Percentiles rank a stretch among this genome's conserved stretches.
These are phyloP conservation scores for Neopestalotiopsis sp. DNA, from an alignment of 2,329 filamentous ascomycete genomes.

Conservation along the genomic window DNA sequence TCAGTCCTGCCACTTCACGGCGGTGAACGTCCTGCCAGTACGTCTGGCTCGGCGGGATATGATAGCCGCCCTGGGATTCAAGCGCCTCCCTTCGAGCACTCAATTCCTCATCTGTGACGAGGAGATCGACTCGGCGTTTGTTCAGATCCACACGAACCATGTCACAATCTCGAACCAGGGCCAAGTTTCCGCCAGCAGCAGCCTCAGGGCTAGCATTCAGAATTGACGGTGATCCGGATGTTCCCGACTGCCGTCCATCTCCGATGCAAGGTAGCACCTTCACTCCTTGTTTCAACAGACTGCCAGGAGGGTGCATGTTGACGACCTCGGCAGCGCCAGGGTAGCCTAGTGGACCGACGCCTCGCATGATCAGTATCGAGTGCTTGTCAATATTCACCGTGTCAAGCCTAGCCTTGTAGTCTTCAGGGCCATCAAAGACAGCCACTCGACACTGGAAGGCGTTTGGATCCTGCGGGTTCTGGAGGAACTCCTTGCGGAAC, in stretches of 20 bases:
- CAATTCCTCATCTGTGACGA: constrained; percentile 48
- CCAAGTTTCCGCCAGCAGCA: constrained; percentile 57
- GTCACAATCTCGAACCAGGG: constrained; percentile 54
- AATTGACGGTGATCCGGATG: constrained; percentile 59
- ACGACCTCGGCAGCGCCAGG: constrained; percentile 57
- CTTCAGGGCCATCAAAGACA: constrained; percentile 57
- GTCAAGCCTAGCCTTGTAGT: constrained; percentile 50
- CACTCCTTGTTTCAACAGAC: constrained; percentile 46
- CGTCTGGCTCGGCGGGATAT: constrained; percentile 46
- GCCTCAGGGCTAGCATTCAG: constrained; percentile 62
- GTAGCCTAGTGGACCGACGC: constrained; percentile 53
- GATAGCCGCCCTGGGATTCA: constrained; percentile 42
- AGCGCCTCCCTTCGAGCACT: constrained; percentile 41
- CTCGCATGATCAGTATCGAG: constrained; percentile 54
- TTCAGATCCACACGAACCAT: constrained; percentile 53
- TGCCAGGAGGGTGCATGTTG: constrained; percentile 38
- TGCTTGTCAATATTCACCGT: constrained; percentile 44
- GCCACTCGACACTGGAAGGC: constrained; percentile 52
- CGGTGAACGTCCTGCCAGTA: constrained; percentile 52
- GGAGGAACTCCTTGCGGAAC: constrained; percentile 50
- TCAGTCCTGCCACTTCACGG: constrained; percentile 8
- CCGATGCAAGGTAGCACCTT: constrained; percentile 55
- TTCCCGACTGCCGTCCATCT: constrained; percentile 60
- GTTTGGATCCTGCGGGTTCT: constrained; percentile 49
- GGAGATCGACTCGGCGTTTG: constrained; percentile 52